Evolutionary conservation across 441 rosid genomes (phyloP).

Genomic region (Melianthus villosus): DNA sequence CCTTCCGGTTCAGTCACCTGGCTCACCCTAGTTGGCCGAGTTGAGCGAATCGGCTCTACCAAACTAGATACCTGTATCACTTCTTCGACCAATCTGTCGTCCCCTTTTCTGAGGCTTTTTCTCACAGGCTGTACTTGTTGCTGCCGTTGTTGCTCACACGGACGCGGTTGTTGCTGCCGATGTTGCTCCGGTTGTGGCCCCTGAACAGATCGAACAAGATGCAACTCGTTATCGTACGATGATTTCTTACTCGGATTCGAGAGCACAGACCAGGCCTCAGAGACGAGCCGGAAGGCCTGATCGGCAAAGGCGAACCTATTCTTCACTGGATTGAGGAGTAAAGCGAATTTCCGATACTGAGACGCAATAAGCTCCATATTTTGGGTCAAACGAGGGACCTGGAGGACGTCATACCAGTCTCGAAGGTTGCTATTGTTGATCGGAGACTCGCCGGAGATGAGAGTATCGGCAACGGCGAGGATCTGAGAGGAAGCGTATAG

Average conservation of each 20-base stretch:
- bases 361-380: slow-evolving; percentile 44
- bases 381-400: slow-evolving; percentile 43
- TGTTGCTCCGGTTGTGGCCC: slow-evolving; percentile 16
- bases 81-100: too few species aligned
- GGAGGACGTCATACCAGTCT: slow-evolving; percentile 74
- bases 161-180: slow-evolving; percentile 14
- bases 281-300: slow-evolving; percentile 49
- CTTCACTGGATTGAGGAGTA: slow-evolving; percentile 43
- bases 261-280: slow-evolving; percentile 72
- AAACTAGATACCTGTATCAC: too few species aligned
- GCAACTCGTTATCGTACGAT: slow-evolving; percentile 50
- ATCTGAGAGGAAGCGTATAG: slow-evolving; percentile 33
- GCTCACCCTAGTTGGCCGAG: slow-evolving; percentile 9
- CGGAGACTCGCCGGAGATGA: slow-evolving; percentile 35
- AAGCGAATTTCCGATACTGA: slow-evolving; percentile 65
- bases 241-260: slow-evolving; percentile 51
- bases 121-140: too few species aligned
- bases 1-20: neutral
- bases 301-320: slow-evolving; percentile 59
- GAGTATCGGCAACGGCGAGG: slow-evolving; percentile 62
- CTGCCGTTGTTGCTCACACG: too few species aligned
- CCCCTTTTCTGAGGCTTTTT: too few species aligned
- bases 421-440: slow-evolving; percentile 24
- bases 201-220: slow-evolving; percentile 41
- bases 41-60: slow-evolving; percentile 44